Evolutionary conservation across 192 early-diverging fungal species (phyloP), one percentile per base, ranked within the genome.

Genomic region (Backusella tarrabulga): DNA sequence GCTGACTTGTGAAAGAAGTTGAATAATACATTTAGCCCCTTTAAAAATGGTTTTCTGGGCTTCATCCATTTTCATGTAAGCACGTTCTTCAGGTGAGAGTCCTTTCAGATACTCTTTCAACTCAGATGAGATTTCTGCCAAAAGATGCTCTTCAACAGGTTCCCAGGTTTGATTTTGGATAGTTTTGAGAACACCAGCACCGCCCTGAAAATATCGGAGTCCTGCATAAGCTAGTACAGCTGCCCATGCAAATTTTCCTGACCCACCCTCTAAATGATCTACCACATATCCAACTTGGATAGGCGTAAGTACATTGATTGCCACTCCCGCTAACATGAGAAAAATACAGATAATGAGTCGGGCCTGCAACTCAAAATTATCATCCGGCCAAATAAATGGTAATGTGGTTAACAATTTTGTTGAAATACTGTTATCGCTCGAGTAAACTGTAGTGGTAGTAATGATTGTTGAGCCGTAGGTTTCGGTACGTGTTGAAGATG

Each of bases 51-150:
- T 95, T 6, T 96, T 91, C 26, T 98, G 90, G 8, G 97, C 89
- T 80, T 98, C 95, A 69, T 95, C 95, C 0, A 97, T 98, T 77
- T 98, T 97, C 74, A 96, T 90, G 76, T 93, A 92, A 50, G 97
- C 88, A 73, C 98, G 96, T 81, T 95, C 98, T 38, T 93, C 88
- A n/a, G 97, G 87, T 14, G 95, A 95, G 35, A 99, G 90, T 19
- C 80, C 87, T 79, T 96, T 95, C 73, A 97, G 78, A 75, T 99
- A 97, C 36, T 89, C 85, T 54, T 98, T 94, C 89, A 98, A 95
- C 19, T 86, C 85, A 3, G 97, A 90, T 17, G 95, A 94, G 26
- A 99, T 87, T 68, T 95, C 88, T 56, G 94, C 89, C 21, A 94
- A 95, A 17, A 94, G 97, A 83, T 92, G 93, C 81, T 98, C 94